phyloP scores from a whole-genome alignment of 352 stramenopile genomes.

The Phytophthora hibernalis region DNA sequence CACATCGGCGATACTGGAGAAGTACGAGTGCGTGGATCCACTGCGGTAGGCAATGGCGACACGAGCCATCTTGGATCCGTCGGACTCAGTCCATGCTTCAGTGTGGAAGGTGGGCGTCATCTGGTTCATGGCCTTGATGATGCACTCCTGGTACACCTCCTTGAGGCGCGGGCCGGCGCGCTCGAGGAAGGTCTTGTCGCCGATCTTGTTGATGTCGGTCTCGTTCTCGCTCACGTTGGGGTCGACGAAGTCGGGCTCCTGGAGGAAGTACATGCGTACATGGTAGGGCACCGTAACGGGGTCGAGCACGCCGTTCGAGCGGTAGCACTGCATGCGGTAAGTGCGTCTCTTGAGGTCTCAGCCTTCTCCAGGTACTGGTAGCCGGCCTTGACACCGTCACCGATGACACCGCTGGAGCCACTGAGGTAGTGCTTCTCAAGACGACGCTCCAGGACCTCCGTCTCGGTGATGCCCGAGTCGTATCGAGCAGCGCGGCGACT shows the following conservation, averaged over 20 bases:
- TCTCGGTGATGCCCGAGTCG: constrained; percentile 67
- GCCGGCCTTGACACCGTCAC: constrained; percentile 79
- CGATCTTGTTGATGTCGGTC: constrained; percentile 81
- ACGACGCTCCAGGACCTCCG: constrained; percentile 73
- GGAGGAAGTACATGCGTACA: constrained; percentile 88
- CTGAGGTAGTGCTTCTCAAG: constrained; percentile 87
- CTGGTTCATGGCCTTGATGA: constrained; percentile 71
- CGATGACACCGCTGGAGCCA: constrained; percentile 69
- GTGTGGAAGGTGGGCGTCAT: constrained; percentile 87
- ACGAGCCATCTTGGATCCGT: constrained; percentile 81
- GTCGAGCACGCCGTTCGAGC: constrained; percentile 81
- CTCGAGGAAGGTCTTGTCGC: constrained; percentile 79
- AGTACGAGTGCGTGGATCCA: constrained; percentile 86
- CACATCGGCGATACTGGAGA: constrained; percentile 86
- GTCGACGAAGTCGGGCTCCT: constrained; percentile 73
- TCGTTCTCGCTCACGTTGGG: constrained; percentile 61
- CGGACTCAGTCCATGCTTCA: constrained; percentile 75
- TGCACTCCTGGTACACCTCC: constrained; percentile 82
- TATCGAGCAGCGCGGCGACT: constrained; percentile 60
- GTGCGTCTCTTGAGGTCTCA: constrained; percentile 64
- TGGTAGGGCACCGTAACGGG: constrained; percentile 74
- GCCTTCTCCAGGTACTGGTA: constrained; percentile 78
- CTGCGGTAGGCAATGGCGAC: constrained; percentile 81
- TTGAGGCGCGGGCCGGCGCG: constrained; percentile 73
- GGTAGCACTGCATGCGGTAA: constrained; percentile 89